Evolutionary conservation across 495 filamentous ascomycete species (phyloP), one percentile per base, ranked within the genome.

Genomic region (Echria macrotheca): DNA sequence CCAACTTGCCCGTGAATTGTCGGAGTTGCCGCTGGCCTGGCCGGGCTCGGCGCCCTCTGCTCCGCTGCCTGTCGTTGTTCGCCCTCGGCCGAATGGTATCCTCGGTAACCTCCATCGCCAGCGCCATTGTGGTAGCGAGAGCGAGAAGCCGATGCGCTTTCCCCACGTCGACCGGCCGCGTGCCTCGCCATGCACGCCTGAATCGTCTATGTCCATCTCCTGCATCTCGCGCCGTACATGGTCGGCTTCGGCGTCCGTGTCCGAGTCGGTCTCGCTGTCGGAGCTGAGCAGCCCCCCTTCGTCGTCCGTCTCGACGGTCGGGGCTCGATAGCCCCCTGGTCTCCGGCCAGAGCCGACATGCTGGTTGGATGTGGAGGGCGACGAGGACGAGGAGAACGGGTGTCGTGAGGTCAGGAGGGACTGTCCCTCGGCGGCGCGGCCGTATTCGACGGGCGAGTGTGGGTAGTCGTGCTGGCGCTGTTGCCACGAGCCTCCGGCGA

Each of bases 141-240:
- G 59, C 1, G 72, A 53, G 37, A 59, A 55, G 8, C 67, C 68
- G 50, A 80, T 75, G 50, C 77, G 59, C 65, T 75, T 74, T 44
- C 69, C 71, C 74, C 73, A 76, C 17, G 65, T 68, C 14, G 72
- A 65, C 23, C 62, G 52, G 8, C 50, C 58, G 28, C 54, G 60
- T 55, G 53, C 5, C 7, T n/a, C 31, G 31, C 44, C 72, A 42
- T 49, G 66, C 44, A 62, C 70, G 44, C 73, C 77, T 3, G 83
- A 81, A 58, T 96, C 91, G 53, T 89, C 73, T 5, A 95, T 79
- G 58, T 95, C 91, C 79, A 98, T 81, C 74, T 96, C 85, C 55
- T 89, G 80, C 67, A 97, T 84, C 69, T 90, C 87, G 55, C 81
- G 75, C 50, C 85, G 80, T 41, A 95, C 70, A 44, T 85, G 86